A percentile compares a stretch with the other conserved stretches of the same genome.
These are phyloP conservation scores for Mycogone perniciosa DNA, from an alignment of 2,329 filamentous ascomycete species.

Conservation along the genomic window DNA sequence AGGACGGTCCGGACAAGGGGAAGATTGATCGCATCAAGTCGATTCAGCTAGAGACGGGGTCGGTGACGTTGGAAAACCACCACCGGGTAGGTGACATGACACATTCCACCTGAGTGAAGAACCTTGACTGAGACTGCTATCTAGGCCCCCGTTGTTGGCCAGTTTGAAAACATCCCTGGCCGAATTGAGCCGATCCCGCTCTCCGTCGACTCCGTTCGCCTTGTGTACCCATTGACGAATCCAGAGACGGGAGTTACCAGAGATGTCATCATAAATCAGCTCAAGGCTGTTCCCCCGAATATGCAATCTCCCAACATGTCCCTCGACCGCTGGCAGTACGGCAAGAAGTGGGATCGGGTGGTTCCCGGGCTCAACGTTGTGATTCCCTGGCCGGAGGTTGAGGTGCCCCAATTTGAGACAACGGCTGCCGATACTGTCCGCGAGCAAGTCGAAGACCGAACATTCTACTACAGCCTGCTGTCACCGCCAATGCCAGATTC, in stretches of 20 bases:
- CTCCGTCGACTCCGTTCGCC: constrained; percentile 66
- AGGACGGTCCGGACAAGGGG: constrained; percentile 72
- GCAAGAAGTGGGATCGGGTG: constrained; percentile 45
- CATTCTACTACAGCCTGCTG: constrained; percentile 73
- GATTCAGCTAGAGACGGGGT: constrained; percentile 49
- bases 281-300: constrained; percentile 47
- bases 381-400: constrained; percentile 68
- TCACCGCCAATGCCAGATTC: constrained; percentile 68
- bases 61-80: constrained; percentile 54
- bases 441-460: constrained; percentile 65
- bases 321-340: constrained; percentile 34
- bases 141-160: constrained; percentile 25
- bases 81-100: constrained; percentile 50
- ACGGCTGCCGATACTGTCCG: constrained; percentile 65
- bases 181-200: constrained; percentile 41
- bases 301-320: constrained; percentile 41
- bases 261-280: constrained; percentile 72
- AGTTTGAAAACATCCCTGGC: constrained; percentile 23
- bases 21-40: constrained; percentile 68
- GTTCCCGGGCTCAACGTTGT: constrained; percentile 65
- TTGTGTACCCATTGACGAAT: constrained; percentile 71
- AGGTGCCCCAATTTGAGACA: constrained; percentile 45
- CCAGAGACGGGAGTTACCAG: constrained; percentile 55
- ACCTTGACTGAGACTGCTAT: not conserved
- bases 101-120: not conserved